These are phyloP conservation scores for Cryptosporidium ryanae DNA, from an alignment of 169 alveolate species.

Conservation along the genomic window DNA sequence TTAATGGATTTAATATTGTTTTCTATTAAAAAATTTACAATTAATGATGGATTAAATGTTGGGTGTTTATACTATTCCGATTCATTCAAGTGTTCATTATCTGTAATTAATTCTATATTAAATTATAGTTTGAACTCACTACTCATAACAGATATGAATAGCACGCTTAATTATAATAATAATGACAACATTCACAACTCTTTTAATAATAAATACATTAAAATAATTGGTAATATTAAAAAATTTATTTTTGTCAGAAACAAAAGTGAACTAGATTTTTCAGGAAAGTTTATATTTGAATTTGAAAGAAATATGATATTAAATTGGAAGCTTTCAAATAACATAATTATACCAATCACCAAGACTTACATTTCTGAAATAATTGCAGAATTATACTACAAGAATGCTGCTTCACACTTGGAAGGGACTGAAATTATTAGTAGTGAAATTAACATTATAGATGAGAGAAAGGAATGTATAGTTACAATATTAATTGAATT, in stretches of 20 bases:
- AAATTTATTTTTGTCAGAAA: not conserved
- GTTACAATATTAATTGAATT: conserved; percentile 29
- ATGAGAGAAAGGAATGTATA: not conserved
- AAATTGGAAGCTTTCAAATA: not conserved
- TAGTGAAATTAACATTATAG: not conserved
- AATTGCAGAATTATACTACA: not conserved
- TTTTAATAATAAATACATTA: not conserved
- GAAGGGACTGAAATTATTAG: too few relatives aligned
- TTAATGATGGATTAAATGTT: not conserved
- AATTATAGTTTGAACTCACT: not conserved
- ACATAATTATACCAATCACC: conserved; percentile 11
- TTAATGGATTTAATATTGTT: not conserved
- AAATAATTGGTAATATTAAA: not conserved
- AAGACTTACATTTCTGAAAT: not conserved
- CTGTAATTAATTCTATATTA: not conserved
- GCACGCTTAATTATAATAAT: not conserved
- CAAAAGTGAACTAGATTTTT: not conserved
- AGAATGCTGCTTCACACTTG: too few relatives aligned
- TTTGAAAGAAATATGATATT: too few relatives aligned
- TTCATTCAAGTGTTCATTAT: not conserved
- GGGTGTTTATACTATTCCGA: not conserved
- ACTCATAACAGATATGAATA: too few relatives aligned
- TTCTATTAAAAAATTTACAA: not conserved
- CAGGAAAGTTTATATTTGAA: not conserved
- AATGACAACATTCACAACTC: not conserved